Base-by-base conservation (phyloP, 495 filamentous ascomycete genomes). In the Hypoxylon intermedium region DNA sequence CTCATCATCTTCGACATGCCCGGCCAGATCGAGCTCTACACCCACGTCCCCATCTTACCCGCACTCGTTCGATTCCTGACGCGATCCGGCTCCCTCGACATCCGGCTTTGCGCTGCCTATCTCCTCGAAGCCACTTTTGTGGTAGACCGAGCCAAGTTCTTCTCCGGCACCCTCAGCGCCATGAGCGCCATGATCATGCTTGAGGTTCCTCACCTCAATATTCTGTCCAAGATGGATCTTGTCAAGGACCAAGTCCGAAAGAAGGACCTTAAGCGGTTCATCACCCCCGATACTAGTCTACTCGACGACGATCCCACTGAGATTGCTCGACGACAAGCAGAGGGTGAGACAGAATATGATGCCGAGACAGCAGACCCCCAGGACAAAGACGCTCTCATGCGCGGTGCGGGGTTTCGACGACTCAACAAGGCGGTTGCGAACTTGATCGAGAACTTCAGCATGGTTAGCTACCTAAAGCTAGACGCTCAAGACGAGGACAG, bases 151-250 rank as follows among this genome's bases (percentile, higher is more conserved):
- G 88, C 94, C 64, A 98, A 98, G 71, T 98, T 92, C 82, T 98
- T 98, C 70, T 89, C 94, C 1, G 94, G 94, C 11, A 95, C 94
- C 1, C 76, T 98, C 55, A 93, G 89, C 67, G 94, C 94, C 41
- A 97, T 98, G 93, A 94, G 89, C 50, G 93, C 94, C 28, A 98
- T 98, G 94, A 84, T 97, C 60, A 92, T 97, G 91, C 81, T 98
- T 38, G 94, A 97, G 76, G 84, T 97, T 58, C 94, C 94, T 2
- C 94, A 98, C 67, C 78, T 98, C 67, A 98, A 98, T 72, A 65
- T 71, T 50, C 79, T 98, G 60, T 92, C 85, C 58, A 98, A 98
- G 80, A 97, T 98, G 93, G 94, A 97, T 70, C 85, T 97, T 46
- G 83, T 97, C 50, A 91, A 90, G 62, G 90, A 89, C 26, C 89